Base-by-base conservation (phyloP, 2,329 filamentous ascomycete species). In the Pseudocercospora macadamiae region DNA sequence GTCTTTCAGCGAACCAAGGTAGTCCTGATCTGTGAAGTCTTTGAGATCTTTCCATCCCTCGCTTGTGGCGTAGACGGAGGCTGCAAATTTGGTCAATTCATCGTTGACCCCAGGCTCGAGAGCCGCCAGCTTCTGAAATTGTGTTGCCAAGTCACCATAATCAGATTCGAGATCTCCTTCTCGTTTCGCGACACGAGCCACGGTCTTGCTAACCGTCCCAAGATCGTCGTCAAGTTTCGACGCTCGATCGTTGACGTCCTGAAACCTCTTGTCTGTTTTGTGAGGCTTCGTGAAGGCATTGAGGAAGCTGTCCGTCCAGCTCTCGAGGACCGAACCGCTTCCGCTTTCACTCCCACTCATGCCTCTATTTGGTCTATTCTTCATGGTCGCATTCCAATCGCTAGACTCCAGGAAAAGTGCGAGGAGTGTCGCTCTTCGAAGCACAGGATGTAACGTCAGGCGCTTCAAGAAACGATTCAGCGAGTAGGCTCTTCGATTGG, bases 301-400 rank as follows among this genome's bases (percentile, higher is more conserved):
- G 75, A 99, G 89, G 72, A 97, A 96, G 32, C 90, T 96, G 74
- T 99, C 95, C 37, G 95, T 91, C 72, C 97, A 91, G 69, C 90
- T 93, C 73, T 99, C 95, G 68, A 99, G 95, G 42, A 97, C 91
- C 36, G 92, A 88, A 10, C 83, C 82, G 23, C 82, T 82, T 5
- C 77, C 76, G 34, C 71, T 73, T 7, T 75, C 73, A 12, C 75
- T 74, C 10, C 76, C 73, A 51, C 73, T 76, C 62, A 76, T 73
- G 25, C 82, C 84, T 47, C 93, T 84, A 52, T 85, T 82, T 9
- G 88, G 85, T 48, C 92, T 86, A 65, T 86, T 86, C 69, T 87
- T 88, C 93, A 99, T 97, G 47, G 91, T 93, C 30, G 92, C 89
- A 74, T 99, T 97, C 95, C 95, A 99, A 75, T 99, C 95, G 23